These are phyloP conservation scores for Viola odorata DNA, from an alignment of 345 rosid genomes.

Conservation along the genomic window DNA sequence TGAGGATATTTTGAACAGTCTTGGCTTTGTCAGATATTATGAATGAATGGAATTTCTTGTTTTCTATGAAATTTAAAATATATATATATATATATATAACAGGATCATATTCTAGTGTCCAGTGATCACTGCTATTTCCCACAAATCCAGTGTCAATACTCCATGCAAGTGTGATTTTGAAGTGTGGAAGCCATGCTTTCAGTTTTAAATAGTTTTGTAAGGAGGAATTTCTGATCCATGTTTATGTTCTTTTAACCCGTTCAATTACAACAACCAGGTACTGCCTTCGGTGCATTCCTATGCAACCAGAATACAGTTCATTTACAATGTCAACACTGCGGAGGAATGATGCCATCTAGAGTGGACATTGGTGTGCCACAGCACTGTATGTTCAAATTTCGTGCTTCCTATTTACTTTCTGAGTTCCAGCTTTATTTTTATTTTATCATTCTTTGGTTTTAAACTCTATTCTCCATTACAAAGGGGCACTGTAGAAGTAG, in stretches of 20 bases:
- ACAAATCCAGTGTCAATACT: too few relatives aligned
- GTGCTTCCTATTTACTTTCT: not conserved
- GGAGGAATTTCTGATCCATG: not conserved
- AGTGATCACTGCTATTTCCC: too few relatives aligned
- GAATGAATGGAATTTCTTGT: too few relatives aligned
- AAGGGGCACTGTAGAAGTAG: not conserved
- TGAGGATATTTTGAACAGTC: too few relatives aligned
- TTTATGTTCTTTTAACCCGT: not conserved
- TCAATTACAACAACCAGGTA: conserved; percentile 35
- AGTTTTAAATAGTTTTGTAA: too few relatives aligned
- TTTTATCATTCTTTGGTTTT: too few relatives aligned
- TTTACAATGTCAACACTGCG: conserved; percentile 74
- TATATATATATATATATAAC: too few relatives aligned
- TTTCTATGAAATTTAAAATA: too few relatives aligned
- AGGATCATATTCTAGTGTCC: too few relatives aligned
- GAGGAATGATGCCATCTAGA: conserved; percentile 87
- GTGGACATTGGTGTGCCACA: conserved; percentile 52
- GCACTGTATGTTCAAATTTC: conserved; percentile 58
- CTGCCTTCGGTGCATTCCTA: conserved; percentile 47
- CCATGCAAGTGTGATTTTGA: too few relatives aligned
- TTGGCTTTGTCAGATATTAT: too few relatives aligned
- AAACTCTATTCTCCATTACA: not conserved
- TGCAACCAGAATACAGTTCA: conserved; percentile 63
- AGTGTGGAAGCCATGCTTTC: too few relatives aligned
- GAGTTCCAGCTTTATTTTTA: not conserved